These are phyloP conservation scores for Fusarium sp. DNA, from an alignment of 2,329 filamentous ascomycete genomes.

Conservation along the genomic window DNA sequence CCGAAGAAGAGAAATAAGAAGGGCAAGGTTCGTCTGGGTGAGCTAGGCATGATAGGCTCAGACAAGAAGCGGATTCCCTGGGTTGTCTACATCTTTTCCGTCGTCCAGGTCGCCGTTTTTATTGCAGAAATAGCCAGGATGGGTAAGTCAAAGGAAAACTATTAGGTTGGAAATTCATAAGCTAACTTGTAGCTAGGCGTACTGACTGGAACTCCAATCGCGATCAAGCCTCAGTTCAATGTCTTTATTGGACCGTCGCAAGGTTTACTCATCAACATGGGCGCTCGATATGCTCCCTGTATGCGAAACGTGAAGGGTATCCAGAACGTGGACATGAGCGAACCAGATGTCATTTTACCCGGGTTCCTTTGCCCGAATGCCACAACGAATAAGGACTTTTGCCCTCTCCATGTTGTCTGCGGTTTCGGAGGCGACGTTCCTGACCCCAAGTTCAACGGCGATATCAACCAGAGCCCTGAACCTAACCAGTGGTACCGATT, in stretches of 20 bases:
- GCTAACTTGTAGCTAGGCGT: conserved; percentile 60
- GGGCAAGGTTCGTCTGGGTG: conserved; percentile 62
- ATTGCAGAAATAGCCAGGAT: conserved; percentile 88
- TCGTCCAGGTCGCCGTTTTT: conserved; percentile 84
- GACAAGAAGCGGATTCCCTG: conserved; percentile 72
- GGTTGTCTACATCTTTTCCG: conserved; percentile 82
- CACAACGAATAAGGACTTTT: conserved; percentile 68
- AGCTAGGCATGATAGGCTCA: conserved; percentile 67
- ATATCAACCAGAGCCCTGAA: conserved; percentile 60
- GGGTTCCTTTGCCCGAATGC: conserved; percentile 84
- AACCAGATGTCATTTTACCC: conserved; percentile 43
- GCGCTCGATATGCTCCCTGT: conserved; percentile 88
- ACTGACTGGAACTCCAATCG: conserved; percentile 79
- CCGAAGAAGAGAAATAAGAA: conserved; percentile 49
- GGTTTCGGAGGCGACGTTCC: conserved; percentile 77
- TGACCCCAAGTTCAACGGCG: conserved; percentile 68
- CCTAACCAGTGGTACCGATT: conserved; percentile 98
- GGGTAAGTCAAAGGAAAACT: conserved; percentile 60
- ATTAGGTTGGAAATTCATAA: not conserved
- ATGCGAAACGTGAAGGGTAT: conserved; percentile 85
- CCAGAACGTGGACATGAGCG: conserved; percentile 57
- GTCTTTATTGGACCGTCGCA: conserved; percentile 96
- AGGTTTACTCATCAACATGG: conserved; percentile 95
- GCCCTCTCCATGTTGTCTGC: conserved; percentile 81
- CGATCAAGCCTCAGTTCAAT: conserved; percentile 87